These are phyloP conservation scores for Hemisphaericaspora nanyangensis DNA, from an alignment of 805 yeast species.

Conservation along the genomic window DNA sequence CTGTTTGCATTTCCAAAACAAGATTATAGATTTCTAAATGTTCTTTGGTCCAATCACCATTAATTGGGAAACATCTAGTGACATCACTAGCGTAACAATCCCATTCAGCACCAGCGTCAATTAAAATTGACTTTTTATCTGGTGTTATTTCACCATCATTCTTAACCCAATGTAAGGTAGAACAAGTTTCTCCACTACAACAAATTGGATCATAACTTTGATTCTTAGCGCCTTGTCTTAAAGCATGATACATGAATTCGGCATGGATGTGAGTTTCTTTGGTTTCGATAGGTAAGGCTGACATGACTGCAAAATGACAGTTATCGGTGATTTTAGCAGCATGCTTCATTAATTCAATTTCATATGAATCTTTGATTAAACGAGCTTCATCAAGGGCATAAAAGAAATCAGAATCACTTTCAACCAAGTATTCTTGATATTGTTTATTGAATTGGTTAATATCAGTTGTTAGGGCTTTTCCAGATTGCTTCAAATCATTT, in stretches of 20 bases:
- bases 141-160: constrained; percentile 57
- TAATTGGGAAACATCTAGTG: constrained; percentile 90
- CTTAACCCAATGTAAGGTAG: constrained; percentile 84
- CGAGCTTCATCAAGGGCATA: constrained; percentile 87
- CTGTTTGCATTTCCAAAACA: constrained; percentile 78
- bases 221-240: constrained; percentile 87
- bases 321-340: constrained; percentile 86
- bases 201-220: constrained; percentile 95
- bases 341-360: constrained; percentile 67
- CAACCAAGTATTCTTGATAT: constrained; percentile 34
- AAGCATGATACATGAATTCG: constrained; percentile 88
- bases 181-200: constrained; percentile 88
- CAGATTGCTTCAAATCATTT: constrained; percentile 24
- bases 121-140: constrained; percentile 62
- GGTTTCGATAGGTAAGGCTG: constrained; percentile 80
- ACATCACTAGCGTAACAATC: constrained; percentile 88
- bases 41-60: constrained; percentile 86
- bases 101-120: constrained; percentile 99
- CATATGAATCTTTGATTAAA: constrained; percentile 78
- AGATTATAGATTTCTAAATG: constrained; percentile 76
- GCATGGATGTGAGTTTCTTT: constrained; percentile 94
- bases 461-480: constrained; percentile 51
- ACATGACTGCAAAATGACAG: constrained; percentile 89
- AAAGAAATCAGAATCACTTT: constrained; percentile 45
- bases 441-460: constrained; percentile 42